phyloP scores from a whole-genome alignment of 2,329 filamentous ascomycete species.

The Fusarium sp. region DNA sequence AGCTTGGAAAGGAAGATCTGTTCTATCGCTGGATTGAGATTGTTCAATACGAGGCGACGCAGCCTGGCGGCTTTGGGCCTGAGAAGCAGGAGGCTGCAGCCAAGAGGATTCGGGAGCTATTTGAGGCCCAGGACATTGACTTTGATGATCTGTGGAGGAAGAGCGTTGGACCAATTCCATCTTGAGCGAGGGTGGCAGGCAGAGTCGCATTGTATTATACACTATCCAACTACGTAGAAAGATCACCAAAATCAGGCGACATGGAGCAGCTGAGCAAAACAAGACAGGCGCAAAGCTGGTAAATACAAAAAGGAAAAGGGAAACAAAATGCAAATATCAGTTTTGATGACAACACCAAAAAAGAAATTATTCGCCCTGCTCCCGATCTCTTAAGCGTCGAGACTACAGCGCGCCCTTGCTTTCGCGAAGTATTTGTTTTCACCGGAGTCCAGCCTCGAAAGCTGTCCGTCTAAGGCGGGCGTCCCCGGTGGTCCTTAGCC shows the following conservation, averaged over 20 bases:
- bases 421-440: slow-evolving; percentile 48
- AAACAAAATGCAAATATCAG: background rate
- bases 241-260: background rate
- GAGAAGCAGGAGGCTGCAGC: slow-evolving; percentile 80
- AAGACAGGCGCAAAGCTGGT: background rate
- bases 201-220: background rate
- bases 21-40: slow-evolving; percentile 96
- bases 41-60: slow-evolving; percentile 86
- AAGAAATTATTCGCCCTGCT: slow-evolving; percentile 22
- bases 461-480: slow-evolving; percentile 7
- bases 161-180: slow-evolving; percentile 42
- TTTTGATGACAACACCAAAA: background rate
- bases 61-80: slow-evolving; percentile 80
- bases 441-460: slow-evolving; percentile 34
- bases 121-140: slow-evolving; percentile 79
- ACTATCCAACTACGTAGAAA: background rate
- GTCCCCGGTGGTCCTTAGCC: slow-evolving; percentile 5
- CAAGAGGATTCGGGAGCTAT: slow-evolving; percentile 79
- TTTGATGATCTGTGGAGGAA: slow-evolving; percentile 85
- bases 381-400: slow-evolving; percentile 31
- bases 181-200: background rate
- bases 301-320: background rate
- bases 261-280: background rate
- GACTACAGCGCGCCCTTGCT: slow-evolving; percentile 45
- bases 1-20: slow-evolving; percentile 85